Base-by-base conservation (phyloP, 1,284 basidiomycete species). In the Caloboletus inedulis region DNA sequence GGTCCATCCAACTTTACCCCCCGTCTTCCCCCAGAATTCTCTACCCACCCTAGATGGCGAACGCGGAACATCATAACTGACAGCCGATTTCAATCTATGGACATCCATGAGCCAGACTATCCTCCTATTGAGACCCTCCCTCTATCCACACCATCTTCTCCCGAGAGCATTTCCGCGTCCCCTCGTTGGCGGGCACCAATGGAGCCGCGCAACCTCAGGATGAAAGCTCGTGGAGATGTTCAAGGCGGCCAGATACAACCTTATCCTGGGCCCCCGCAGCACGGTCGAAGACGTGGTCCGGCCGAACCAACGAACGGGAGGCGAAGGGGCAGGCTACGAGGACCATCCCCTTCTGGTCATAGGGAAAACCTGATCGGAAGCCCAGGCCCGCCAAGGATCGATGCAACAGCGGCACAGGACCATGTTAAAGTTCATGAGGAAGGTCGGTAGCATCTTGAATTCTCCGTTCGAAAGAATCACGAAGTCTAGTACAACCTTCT, bases 121-220 rank as follows among this genome's bases (percentile, higher is more conserved):
- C 55, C 60, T 14, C 58, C 64, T 13, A 62, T 62, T 0, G 64
- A 62, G 42, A 54, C 51, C 7, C 53, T 68, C 4, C 55, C 44
- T 39, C n/a, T 40, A 13, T 25, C 9, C 3, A 46, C 51, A 4
- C 50, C 53, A 10, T 48, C 65, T 23, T 47, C 62, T 18, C 43
- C 53, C 4, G 51, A 57, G 29, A 41, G 40, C 7, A 10, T 23
- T 33, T 51, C 59, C 5, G 8, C 45, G 0, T 12, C 52, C 9
- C 18, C 33, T 42, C 43, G 41, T 34, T 43, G 49, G 27, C 55
- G 49, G 29, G 39, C 53, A 23, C 53, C 56, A 5, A 54, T 42
- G 18, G 59, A 51, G 21, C 52, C 54, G 8, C 56, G 43, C 19
- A 47, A 43, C 27, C 25, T 47, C 37, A 42, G 47, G 41, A 43